Conservation (phyloP, 2,329 filamentous ascomycete species). For the Xylaria sp. region DNA sequence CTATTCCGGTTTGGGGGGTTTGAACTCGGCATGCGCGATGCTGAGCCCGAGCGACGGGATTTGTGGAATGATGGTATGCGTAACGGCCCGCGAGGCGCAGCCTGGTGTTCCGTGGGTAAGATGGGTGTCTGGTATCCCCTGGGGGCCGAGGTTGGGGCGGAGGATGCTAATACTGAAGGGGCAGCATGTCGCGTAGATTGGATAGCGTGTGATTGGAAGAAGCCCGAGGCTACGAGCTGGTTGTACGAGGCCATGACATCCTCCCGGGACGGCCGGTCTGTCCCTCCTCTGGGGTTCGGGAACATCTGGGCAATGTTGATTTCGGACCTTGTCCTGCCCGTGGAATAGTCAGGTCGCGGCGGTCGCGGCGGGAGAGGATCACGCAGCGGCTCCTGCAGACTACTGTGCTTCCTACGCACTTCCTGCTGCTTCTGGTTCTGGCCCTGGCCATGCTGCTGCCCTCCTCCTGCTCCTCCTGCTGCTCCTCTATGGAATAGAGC, state of each 20-base stretch:
- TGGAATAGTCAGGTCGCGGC: conserved; percentile 36
- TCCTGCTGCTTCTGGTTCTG: conserved; percentile 36
- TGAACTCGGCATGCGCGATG: conserved; percentile 20
- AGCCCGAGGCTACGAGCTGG: conserved; percentile 66
- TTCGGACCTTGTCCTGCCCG: conserved; percentile 46
- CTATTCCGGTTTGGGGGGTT: conserved; percentile 29
- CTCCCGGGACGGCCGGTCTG: conserved; percentile 55
- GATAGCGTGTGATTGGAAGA: conserved; percentile 69
- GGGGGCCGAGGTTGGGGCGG: no score
- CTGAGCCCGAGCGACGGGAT: conserved; percentile 13
- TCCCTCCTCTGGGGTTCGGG: conserved; percentile 36
- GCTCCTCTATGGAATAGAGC: conserved; percentile 41
- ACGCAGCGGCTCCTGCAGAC: conserved; percentile 46
- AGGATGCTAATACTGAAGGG: conserved; percentile 4
- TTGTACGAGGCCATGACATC: conserved; percentile 68
- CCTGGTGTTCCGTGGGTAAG: conserved; percentile 37
- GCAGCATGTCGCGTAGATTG: conserved; percentile 63
- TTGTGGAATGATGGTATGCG: conserved; percentile 40
- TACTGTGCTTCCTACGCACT: conserved; percentile 47
- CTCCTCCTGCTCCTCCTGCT: background rate
- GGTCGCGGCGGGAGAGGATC: conserved; percentile 32
- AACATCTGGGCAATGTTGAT: conserved; percentile 35
- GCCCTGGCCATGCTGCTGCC: conserved; percentile 11
- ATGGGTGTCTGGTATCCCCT: conserved; percentile 21
- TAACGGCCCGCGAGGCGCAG: conserved; percentile 38